phyloP scores from a whole-genome alignment of 805 yeast genomes.

The Wickerhamomyces subpelliculosus region DNA sequence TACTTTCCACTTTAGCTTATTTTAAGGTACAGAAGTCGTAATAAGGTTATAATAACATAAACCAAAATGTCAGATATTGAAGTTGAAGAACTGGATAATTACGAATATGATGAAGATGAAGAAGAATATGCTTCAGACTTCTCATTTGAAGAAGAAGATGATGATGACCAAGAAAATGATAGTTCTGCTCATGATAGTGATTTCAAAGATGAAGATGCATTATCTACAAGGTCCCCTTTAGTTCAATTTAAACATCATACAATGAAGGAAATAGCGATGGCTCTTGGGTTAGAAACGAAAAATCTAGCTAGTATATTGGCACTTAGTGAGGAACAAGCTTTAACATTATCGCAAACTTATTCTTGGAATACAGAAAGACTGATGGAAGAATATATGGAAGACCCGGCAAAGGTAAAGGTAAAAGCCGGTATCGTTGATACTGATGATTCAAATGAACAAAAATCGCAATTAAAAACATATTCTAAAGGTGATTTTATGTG shows the following conservation, averaged over 20 bases:
- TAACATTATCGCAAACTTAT: slow-evolving; percentile 39
- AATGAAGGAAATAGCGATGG: slow-evolving; percentile 19
- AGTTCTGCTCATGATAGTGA: slow-evolving; percentile 16
- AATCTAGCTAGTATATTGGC: slow-evolving; percentile 31
- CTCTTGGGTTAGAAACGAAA: slow-evolving; percentile 21
- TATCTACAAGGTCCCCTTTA: neutral
- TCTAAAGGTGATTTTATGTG: slow-evolving; percentile 37
- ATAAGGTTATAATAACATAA: too few species aligned
- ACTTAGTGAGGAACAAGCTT: slow-evolving; percentile 31
- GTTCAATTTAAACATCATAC: slow-evolving; percentile 17
- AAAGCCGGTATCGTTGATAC: slow-evolving; percentile 28
- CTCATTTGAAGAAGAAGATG: slow-evolving; percentile 1
- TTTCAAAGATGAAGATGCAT: neutral
- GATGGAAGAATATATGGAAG: slow-evolving; percentile 47
- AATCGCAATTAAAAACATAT: neutral
- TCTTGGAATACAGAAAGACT: slow-evolving; percentile 56
- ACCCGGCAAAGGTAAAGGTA: slow-evolving; percentile 27
- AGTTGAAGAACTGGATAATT: too few species aligned
- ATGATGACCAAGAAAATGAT: slow-evolving; percentile 10
- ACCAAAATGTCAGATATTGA: too few species aligned
- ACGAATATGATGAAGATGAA: neutral
- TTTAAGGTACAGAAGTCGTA: too few species aligned
- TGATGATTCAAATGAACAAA: neutral
- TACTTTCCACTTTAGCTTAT: too few species aligned
- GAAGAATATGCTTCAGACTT: neutral